Evolutionary conservation across 1,284 basidiomycete species (phyloP), one percentile per base, ranked within the genome.

Genomic region (Cutaneotrichosporon sp.): DNA sequence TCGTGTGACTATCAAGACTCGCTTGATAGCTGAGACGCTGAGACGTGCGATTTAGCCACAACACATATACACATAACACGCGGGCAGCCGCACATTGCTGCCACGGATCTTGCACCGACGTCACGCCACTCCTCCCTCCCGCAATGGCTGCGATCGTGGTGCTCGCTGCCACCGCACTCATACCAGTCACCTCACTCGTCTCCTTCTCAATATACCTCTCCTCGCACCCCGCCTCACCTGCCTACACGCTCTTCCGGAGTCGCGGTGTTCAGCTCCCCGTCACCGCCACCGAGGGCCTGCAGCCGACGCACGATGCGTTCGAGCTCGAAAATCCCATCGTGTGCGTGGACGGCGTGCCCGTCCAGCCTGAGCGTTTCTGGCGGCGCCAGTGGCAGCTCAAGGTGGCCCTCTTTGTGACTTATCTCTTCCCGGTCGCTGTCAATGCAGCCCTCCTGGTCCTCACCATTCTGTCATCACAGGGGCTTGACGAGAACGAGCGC

Each of bases 251-350:
- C 10, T 34, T 64, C 20, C 33, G 41, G 12, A 38, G 53, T 11
- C 46, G 44, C 6, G 49, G 45, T 4, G 64, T 73, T 20, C 53
- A 62, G 19, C 61, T 74, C 10, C 70, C 71, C 0, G 56, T 56
- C 3, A 51, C 59, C 26, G 52, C 54, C 3, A 57, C 62, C 29
- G 71, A 72, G 35, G 62, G 47, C 3, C 55, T 72, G 5, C 24
- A 55, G 12, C 58, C 51, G 3, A 59, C 60, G 12, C 74, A 66
- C 26, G 90, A 92, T 67, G 83, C 88, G 3, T 91, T 90, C 68
- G 83, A 90, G 61, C 81, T 91, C 31, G 81, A 83, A 25, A 83
- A 76, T 37, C 81, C 84, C 3, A 82, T 84, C 61, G 85, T 90
- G 64, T 65, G 82, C 29, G 63, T 84, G 12, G 85, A 92, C 64